Evolutionary conservation across 1,284 basidiomycete genomes (phyloP).

Genomic region (Malassezia dermatis): DNA sequence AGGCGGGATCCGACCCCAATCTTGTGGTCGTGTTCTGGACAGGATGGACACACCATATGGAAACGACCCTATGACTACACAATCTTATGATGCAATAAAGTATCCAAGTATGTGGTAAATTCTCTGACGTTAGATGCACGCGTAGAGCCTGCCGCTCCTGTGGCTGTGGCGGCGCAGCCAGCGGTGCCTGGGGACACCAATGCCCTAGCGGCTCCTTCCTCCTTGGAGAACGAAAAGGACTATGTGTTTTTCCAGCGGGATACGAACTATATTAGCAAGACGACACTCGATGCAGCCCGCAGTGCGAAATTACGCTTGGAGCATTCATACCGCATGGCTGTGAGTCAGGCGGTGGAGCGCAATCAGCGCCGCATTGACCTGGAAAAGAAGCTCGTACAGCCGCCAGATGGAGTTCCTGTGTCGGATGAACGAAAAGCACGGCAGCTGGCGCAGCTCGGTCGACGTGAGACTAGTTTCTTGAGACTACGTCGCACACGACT

Average conservation of each 20-base stretch:
- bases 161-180: not conserved
- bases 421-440: conserved; percentile 74
- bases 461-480: conserved; percentile 68
- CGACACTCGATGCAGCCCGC: conserved; percentile 80
- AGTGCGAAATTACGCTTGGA: conserved; percentile 94
- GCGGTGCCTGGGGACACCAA: not conserved
- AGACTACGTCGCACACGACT: conserved; percentile 83
- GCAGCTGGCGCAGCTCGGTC: conserved; percentile 78
- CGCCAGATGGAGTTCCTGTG: conserved; percentile 30
- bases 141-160: not conserved
- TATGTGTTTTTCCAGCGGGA: conserved; percentile 94
- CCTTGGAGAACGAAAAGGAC: conserved; percentile 52
- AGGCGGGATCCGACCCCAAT: not conserved
- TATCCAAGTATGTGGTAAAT: not conserved
- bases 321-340: conserved; percentile 91
- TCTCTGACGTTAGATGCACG: not conserved
- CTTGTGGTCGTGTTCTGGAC: not conserved
- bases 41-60: not conserved
- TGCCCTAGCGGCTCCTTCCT: not conserved
- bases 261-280: conserved; percentile 70
- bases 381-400: conserved; percentile 63
- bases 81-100: not conserved
- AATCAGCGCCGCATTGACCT: conserved; percentile 80
- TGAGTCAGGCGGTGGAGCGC: conserved; percentile 78
- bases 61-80: not conserved